A percentile compares a stretch with the other conserved stretches of the same genome.
Conservation (phyloP, 2,329 filamentous ascomycete genomes). For the Pseudogymnoascus sp. region DNA sequence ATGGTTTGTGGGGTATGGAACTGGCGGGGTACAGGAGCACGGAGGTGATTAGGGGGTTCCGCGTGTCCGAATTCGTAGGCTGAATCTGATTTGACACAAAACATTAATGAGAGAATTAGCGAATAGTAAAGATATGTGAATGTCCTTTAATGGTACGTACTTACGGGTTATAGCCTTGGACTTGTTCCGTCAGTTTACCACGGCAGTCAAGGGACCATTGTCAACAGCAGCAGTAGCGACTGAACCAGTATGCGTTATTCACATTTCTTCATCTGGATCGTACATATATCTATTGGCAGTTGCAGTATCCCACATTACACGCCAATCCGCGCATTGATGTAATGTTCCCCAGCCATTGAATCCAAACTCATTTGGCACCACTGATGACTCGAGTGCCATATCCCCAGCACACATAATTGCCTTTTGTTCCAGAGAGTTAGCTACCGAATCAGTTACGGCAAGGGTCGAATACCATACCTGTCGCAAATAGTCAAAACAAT, state of each 20-base stretch:
- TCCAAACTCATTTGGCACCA: not conserved
- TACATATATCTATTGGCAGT: slow-evolving; percentile 3
- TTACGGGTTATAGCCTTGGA: not conserved
- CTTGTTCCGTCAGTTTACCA: not conserved
- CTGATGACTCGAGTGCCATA: not conserved
- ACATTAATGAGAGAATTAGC: not conserved
- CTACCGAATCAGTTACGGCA: not conserved
- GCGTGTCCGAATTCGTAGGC: not conserved
- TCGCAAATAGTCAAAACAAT: not conserved
- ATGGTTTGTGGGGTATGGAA: not conserved
- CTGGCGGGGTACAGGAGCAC: not conserved
- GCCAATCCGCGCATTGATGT: not conserved
- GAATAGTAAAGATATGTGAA: not conserved
- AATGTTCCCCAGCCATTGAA: not conserved
- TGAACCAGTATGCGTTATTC: not conserved
- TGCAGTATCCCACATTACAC: not conserved
- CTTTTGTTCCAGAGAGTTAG: not conserved
- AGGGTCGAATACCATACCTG: not conserved
- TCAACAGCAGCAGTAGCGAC: not conserved
- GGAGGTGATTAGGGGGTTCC: not conserved
- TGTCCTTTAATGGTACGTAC: not conserved
- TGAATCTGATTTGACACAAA: not conserved
- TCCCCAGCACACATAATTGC: slow-evolving; percentile 1
- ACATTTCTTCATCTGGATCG: not conserved
- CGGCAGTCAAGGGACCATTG: not conserved